Percentiles rank a stretch among this genome's conserved stretches.
Evolutionary conservation across 805 yeast genomes (phyloP).

Genomic region (Wickerhamiella allomyrinae): DNA sequence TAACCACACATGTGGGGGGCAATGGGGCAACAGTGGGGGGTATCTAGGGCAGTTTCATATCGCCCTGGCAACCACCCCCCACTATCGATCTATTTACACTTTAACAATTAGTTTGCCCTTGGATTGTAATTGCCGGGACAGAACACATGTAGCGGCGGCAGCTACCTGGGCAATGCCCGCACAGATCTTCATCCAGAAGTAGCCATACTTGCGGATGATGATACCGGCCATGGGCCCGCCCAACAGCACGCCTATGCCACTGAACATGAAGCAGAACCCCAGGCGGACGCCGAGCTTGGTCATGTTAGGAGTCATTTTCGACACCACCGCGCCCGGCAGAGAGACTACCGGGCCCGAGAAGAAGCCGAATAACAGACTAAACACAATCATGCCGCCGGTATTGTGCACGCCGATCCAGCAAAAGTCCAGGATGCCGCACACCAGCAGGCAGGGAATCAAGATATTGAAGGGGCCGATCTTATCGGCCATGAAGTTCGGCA

Average conservation of each 20-base stretch:
- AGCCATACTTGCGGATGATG: constrained; percentile 14
- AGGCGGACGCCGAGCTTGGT: constrained; percentile 28
- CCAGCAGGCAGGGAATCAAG: constrained; percentile 21
- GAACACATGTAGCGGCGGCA: not conserved
- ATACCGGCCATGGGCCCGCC: constrained; percentile 24
- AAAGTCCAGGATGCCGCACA: constrained; percentile 22
- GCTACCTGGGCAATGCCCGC: constrained; percentile 1
- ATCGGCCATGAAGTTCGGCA: constrained; percentile 36
- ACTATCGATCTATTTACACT: no score
- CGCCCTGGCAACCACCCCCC: no score
- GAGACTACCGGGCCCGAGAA: constrained; percentile 24
- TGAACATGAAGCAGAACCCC: constrained; percentile 45
- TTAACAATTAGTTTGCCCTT: not conserved
- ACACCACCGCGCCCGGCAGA: constrained; percentile 23
- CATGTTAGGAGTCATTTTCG: constrained; percentile 19
- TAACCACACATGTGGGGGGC: no score
- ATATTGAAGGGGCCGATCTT: constrained; percentile 33
- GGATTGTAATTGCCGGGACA: not conserved
- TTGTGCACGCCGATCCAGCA: constrained; percentile 26
- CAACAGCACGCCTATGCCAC: constrained; percentile 33
- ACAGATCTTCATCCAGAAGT: constrained; percentile 14
- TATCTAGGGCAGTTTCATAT: no score
- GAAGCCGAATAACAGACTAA: constrained; percentile 22
- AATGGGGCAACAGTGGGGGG: no score
- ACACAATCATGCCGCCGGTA: constrained; percentile 21